Conservation (phyloP, 495 filamentous ascomycete species). For the Cryomyces antarcticus region DNA sequence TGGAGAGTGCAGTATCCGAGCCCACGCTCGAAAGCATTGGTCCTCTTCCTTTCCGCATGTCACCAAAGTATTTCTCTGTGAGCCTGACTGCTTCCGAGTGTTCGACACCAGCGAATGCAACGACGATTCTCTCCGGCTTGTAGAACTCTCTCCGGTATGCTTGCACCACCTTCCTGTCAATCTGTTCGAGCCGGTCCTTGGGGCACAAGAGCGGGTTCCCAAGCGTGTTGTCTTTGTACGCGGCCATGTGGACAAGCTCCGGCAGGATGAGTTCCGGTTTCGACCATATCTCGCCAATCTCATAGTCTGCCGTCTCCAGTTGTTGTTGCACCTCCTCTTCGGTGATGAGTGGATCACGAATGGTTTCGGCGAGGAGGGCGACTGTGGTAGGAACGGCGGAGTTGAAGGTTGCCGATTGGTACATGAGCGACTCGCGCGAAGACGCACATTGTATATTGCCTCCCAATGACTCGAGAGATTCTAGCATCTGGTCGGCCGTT, state of each 20-base stretch:
- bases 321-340: constrained; percentile 76
- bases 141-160: constrained; percentile 72
- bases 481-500: constrained; percentile 67
- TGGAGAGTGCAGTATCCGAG: constrained; percentile 32
- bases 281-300: constrained; percentile 94
- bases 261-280: constrained; percentile 92
- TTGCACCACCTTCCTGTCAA: constrained; percentile 52
- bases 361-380: constrained; percentile 80
- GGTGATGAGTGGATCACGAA: constrained; percentile 73
- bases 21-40: constrained; percentile 35
- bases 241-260: constrained; percentile 84
- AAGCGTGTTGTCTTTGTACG: constrained; percentile 85
- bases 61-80: constrained; percentile 71
- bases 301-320: constrained; percentile 77
- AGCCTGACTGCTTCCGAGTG: constrained; percentile 65
- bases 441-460: constrained; percentile 95
- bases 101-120: constrained; percentile 84
- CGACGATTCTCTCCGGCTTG: constrained; percentile 71
- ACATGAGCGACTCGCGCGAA: constrained; percentile 92
- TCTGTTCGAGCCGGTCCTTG: constrained; percentile 54
- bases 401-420: constrained; percentile 97
- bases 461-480: constrained; percentile 65
- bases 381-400: constrained; percentile 66
- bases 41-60: constrained; percentile 43
- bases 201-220: constrained; percentile 89